Conservation (phyloP, 179 eudicot genomes). For the Sideroxylon spinosum region DNA sequence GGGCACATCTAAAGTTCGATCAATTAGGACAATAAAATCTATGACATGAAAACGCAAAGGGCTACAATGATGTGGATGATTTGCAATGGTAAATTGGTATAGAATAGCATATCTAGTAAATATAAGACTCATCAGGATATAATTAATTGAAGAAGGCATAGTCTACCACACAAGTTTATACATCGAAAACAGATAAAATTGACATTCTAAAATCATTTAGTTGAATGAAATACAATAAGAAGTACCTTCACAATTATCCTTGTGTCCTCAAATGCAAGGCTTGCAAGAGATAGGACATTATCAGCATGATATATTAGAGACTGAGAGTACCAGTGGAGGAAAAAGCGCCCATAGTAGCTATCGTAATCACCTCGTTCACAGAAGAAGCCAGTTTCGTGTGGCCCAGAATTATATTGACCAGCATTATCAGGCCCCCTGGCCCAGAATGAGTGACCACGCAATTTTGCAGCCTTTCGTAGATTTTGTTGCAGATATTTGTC, state of each 20-base stretch:
- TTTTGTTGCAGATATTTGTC: constrained; percentile 60
- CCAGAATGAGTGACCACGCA: constrained; percentile 65
- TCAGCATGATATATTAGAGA: constrained; percentile 55
- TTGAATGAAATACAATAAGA: neutral
- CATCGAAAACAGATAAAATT: neutral
- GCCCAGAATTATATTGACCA: constrained; percentile 59
- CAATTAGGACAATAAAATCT: constrained; percentile 3
- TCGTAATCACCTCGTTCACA: constrained; percentile 69
- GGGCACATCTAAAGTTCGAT: neutral
- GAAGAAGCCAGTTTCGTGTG: constrained; percentile 62
- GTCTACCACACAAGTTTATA: neutral
- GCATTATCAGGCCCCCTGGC: constrained; percentile 68
- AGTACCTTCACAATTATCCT: constrained; percentile 58
- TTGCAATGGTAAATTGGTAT: neutral
- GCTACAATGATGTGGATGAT: neutral
- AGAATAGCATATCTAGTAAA: neutral
- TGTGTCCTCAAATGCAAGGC: constrained; percentile 58
- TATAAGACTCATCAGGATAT: neutral
- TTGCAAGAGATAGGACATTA: constrained; percentile 53
- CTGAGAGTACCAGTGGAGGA: constrained; percentile 62
- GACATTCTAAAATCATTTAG: constrained; percentile 2
- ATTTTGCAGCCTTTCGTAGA: constrained; percentile 52
- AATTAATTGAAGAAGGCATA: constrained; percentile 1
- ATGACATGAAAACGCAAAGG: neutral
- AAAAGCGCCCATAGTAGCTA: constrained; percentile 69